These are phyloP conservation scores for Neofusicoccum kwambonambiense DNA, from an alignment of 2,329 filamentous ascomycete genomes.

Conservation along the genomic window DNA sequence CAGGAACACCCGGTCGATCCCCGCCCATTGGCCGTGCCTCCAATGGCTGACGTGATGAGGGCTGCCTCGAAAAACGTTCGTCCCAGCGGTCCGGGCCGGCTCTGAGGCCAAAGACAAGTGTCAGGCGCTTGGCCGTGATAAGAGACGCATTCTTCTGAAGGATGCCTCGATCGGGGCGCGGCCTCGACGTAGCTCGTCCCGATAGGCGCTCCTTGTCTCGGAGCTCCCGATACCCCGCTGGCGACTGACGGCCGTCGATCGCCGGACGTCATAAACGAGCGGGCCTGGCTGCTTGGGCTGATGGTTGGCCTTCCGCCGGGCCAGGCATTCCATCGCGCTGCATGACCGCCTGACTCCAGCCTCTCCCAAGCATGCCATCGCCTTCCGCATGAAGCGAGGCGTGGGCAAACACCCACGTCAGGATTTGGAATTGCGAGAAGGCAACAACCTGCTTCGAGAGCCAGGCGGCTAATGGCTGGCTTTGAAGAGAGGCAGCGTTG, in stretches of 20 bases:
- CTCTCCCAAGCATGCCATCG: slow-evolving; percentile 9
- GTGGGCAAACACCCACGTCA: background rate
- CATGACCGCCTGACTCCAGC: slow-evolving; percentile 14
- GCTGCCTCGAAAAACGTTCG: slow-evolving; percentile 19
- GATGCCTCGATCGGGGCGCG: slow-evolving; percentile 16
- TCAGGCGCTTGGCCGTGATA: slow-evolving; percentile 16
- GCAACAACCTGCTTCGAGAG: background rate
- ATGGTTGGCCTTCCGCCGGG: slow-evolving; percentile 7
- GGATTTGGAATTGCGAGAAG: slow-evolving; percentile 16
- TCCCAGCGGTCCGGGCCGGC: slow-evolving; percentile 19
- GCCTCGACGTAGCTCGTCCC: background rate
- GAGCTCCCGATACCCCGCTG: slow-evolving; percentile 19
- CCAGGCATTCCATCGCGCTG: slow-evolving; percentile 15
- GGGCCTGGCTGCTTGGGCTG: slow-evolving; percentile 1
- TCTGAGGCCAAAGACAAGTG: slow-evolving; percentile 19
- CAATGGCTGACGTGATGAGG: slow-evolving; percentile 15
- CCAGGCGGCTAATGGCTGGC: slow-evolving; percentile 1
- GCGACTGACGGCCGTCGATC: background rate
- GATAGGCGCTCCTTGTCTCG: slow-evolving; percentile 19
- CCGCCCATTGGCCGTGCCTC: slow-evolving; percentile 13
- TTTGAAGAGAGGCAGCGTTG: slow-evolving; percentile 3
- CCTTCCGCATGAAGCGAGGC: slow-evolving; percentile 3
- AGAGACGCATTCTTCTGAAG: slow-evolving; percentile 14
- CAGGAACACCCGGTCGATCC: slow-evolving; percentile 7
- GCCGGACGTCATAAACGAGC: slow-evolving; percentile 3